Percentiles rank a stretch among this genome's conserved stretches.
phyloP scores from a whole-genome alignment of 805 yeast genomes.

The Candida gorgasii region DNA sequence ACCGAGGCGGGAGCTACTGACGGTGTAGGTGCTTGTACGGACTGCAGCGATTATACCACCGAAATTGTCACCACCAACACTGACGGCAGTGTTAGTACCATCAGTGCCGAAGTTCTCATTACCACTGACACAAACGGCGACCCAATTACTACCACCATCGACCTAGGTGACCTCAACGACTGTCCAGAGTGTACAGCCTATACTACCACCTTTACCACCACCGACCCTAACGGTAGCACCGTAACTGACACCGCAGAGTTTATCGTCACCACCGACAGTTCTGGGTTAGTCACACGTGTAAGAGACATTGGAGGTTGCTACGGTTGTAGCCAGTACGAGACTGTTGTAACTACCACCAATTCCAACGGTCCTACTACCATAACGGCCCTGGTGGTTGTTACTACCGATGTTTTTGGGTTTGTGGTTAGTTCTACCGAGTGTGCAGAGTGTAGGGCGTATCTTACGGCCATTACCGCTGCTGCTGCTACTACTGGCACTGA shows the following conservation, averaged over 20 bases:
- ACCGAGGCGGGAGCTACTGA: slow-evolving; percentile 16
- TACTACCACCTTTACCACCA: slow-evolving; percentile 6
- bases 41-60: slow-evolving; percentile 12
- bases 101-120: slow-evolving; percentile 7
- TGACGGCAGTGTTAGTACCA: slow-evolving; percentile 14
- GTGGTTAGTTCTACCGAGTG: no score
- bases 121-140: slow-evolving; percentile 3
- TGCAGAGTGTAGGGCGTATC: no score
- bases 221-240: slow-evolving; percentile 10
- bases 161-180: background rate
- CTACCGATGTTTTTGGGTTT: no score
- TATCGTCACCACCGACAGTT: slow-evolving; percentile 15
- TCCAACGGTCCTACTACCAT: no score
- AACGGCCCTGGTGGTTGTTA: no score
- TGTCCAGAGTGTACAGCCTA: slow-evolving; percentile 8
- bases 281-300: no score
- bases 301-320: no score
- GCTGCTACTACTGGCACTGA: no score
- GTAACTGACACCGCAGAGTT: slow-evolving; percentile 12
- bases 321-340: no score
- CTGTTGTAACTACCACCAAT: no score
- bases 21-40: slow-evolving; percentile 6
- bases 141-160: slow-evolving; percentile 15
- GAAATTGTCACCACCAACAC: background rate
- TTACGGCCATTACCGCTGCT: no score